Conservation (phyloP, 495 filamentous ascomycete genomes). For the Xylaria curta region DNA sequence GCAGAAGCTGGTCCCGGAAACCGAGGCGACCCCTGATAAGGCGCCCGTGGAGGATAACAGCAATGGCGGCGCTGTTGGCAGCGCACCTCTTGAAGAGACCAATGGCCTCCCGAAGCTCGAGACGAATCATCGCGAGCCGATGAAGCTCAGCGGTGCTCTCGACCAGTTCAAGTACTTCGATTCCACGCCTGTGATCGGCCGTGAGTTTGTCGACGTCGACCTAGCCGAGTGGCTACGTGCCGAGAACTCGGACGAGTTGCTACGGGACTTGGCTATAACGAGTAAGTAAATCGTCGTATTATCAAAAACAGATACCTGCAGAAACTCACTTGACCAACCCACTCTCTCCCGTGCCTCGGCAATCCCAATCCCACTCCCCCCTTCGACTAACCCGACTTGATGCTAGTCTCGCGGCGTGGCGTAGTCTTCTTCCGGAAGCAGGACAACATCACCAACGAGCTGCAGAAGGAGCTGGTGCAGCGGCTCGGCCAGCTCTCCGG, state of each 20-base stretch:
- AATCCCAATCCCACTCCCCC: conserved; percentile 51
- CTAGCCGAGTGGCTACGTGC: conserved; percentile 66
- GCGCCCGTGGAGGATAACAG: conserved; percentile 13
- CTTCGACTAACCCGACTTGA: conserved; percentile 53
- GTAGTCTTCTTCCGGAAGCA: conserved; percentile 86
- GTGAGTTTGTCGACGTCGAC: conserved; percentile 65
- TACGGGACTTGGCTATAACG: conserved; percentile 71
- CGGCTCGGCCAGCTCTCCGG: conserved; percentile 70
- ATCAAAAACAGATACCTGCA: conserved; percentile 19
- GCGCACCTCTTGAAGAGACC: conserved; percentile 22
- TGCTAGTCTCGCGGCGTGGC: conserved; percentile 74
- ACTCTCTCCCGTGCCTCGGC: conserved; percentile 29
- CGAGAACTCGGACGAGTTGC: conserved; percentile 68
- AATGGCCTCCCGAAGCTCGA: conserved; percentile 33
- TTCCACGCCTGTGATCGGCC: conserved; percentile 71
- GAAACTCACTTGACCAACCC: not conserved
- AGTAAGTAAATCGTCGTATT: conserved; percentile 54
- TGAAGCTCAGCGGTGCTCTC: conserved; percentile 58
- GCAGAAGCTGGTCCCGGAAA: conserved; percentile 29
- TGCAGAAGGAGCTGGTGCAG: conserved; percentile 72
- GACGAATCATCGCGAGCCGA: conserved; percentile 44
- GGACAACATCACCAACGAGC: conserved; percentile 65
- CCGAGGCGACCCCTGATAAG: conserved; percentile 23
- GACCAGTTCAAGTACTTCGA: conserved; percentile 67
- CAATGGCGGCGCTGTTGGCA: conserved; percentile 26